Base-by-base conservation (phyloP, 225 moss, liverwort and hornwort species). In the Sphagnum tenellum region DNA sequence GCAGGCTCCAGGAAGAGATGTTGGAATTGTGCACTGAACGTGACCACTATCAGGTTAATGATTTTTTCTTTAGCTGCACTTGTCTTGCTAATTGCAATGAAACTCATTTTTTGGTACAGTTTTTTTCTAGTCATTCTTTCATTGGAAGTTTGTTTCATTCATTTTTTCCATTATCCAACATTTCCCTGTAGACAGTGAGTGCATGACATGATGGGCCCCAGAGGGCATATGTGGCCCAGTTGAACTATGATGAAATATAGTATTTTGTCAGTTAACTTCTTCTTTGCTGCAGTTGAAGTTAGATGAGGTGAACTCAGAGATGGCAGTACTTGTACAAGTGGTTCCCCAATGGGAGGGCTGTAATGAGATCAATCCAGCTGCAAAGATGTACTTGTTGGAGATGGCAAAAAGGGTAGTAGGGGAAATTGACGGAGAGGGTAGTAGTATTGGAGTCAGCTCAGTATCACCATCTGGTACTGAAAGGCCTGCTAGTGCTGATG, bases 1-100 rank as follows among this genome's bases (percentile, higher is more conserved):
- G 77, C 66, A 86, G 83, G 73, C 79, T 86, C 56, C 89, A 86
- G 70, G 83, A 88, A 56, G 83, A 92, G 70, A 80, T 80, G 66
- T 77, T 92, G 64, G 88, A 92, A 76, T 75, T 84, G 64, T 75
- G 71, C 29, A 88, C 53, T 57, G 86, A 89, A 68, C 71, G 78
- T 45, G 83, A 89, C 74, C 78, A 92, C 72, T 89, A 83, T 68
- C 89, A 89, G 86, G 92, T 92, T 69, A 29, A 29, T 29, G 29
- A 29, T 29, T 29, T 29, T 29, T 29, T 29, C 29, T 29, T 29
- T 29, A 1, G 29, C 14, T 50, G 47, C 12, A 14, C 50, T 9
- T 50, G 45, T 47, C 46, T 48, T 63, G 45, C 46, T 14, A 9
- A 6, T 12, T 48, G 48, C 48, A 6, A 46, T 46, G 7, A 47